phyloP scores from a whole-genome alignment of 2,329 filamentous ascomycete species.

The Gnomoniopsis sp. region DNA sequence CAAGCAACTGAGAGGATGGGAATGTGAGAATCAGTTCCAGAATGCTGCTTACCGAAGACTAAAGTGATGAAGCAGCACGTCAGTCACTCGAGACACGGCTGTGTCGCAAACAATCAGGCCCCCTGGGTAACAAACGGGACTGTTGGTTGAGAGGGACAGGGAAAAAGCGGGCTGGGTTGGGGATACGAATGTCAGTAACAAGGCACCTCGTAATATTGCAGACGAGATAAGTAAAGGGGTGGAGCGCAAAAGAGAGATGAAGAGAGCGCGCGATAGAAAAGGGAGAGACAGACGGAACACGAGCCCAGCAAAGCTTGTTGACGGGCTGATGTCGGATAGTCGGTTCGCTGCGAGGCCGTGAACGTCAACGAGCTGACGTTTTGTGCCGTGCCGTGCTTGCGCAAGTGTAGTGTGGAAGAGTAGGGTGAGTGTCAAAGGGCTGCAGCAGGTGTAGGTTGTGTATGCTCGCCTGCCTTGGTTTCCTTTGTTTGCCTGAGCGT shows the following conservation, averaged over 20 bases:
- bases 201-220: not conserved
- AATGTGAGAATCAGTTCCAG: not conserved
- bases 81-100: slow-evolving; percentile 1
- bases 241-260: not conserved
- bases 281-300: not conserved
- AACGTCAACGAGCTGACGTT: not conserved
- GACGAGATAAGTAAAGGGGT: not conserved
- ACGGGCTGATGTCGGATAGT: too few species aligned
- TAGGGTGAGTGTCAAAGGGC: not conserved
- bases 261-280: not conserved
- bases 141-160: not conserved
- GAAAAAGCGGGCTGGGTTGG: not conserved
- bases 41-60: not conserved
- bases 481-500: not conserved
- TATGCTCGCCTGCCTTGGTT: not conserved
- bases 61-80: not conserved
- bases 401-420: not conserved
- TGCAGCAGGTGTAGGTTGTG: not conserved
- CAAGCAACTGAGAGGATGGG: not conserved
- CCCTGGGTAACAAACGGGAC: not conserved
- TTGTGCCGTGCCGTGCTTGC: not conserved
- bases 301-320: not conserved
- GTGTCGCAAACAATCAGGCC: slow-evolving; percentile 1
- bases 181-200: not conserved
- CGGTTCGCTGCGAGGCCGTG: too few species aligned